These are phyloP conservation scores for Nectriaceae sp. DNA, from an alignment of 2,329 filamentous ascomycete species.

Conservation along the genomic window DNA sequence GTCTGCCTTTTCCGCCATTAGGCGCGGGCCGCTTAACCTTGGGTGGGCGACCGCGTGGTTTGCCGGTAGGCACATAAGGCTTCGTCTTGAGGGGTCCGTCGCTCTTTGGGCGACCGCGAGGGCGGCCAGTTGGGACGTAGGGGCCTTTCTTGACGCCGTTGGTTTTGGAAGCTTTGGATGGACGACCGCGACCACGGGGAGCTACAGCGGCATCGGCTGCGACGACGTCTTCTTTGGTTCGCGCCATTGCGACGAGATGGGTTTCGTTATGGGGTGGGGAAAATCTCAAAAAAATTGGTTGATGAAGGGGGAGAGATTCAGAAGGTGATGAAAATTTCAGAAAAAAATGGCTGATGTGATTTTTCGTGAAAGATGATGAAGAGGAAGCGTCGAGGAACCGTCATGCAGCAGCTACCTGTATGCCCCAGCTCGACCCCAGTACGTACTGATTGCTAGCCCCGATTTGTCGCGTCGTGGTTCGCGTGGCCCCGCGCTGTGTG, in stretches of 20 bases:
- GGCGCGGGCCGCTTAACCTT: conserved; percentile 25
- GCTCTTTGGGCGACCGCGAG: conserved; percentile 46
- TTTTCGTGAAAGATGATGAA: conserved; percentile 9
- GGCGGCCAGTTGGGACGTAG: conserved; percentile 40
- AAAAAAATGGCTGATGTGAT: conserved; percentile 7
- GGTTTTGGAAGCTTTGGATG: conserved; percentile 34
- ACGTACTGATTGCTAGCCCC: no score
- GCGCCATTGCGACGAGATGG: conserved; percentile 28
- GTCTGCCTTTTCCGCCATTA: conserved; percentile 26
- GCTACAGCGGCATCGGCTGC: conserved; percentile 8
- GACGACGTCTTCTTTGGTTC: conserved; percentile 33
- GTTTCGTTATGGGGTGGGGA: conserved; percentile 5
- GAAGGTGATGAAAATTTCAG: not conserved
- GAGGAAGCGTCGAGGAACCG: not conserved
- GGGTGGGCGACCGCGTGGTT: conserved; percentile 49
- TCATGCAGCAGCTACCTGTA: no score
- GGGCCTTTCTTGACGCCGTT: conserved; percentile 39
- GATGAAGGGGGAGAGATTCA: conserved; percentile 2
- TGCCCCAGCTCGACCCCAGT: no score
- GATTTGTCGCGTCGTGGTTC: not conserved
- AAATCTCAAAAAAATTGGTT: conserved; percentile 15
- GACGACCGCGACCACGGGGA: conserved; percentile 10
- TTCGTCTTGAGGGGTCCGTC: conserved; percentile 26
- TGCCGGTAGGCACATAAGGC: conserved; percentile 41
- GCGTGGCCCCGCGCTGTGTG: not conserved